Evolutionary conservation across 805 yeast species (phyloP).

Genomic region (Kluyveromyces aestuarii): DNA sequence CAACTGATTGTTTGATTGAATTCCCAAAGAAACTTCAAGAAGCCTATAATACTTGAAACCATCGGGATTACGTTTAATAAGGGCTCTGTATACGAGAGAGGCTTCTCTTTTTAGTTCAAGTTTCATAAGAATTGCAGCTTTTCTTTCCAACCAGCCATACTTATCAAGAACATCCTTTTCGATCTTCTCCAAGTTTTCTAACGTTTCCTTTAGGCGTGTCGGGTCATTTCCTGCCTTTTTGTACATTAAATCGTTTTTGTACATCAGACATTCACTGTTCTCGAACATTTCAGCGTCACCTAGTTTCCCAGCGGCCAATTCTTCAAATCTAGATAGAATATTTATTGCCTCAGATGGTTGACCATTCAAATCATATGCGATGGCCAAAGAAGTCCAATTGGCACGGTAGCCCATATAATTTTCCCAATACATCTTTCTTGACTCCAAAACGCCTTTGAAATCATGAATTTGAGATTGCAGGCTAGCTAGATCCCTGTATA

Average conservation of each 20-base stretch:
- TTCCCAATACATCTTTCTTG: constrained; percentile 63
- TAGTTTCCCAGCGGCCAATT: constrained; percentile 56
- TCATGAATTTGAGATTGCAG: constrained; percentile 77
- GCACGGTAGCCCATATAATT: constrained; percentile 75
- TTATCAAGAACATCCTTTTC: constrained; percentile 48
- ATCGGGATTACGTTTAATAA: constrained; percentile 83
- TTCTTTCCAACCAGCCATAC: constrained; percentile 51
- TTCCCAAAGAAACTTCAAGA: constrained; percentile 56
- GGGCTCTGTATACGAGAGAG: constrained; percentile 51
- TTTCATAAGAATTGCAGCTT: constrained; percentile 53
- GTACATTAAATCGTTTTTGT: constrained; percentile 57
- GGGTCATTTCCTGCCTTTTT: constrained; percentile 45
- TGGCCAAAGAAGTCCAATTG: constrained; percentile 82
- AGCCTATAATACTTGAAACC: constrained; percentile 52
- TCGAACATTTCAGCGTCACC: constrained; percentile 63
- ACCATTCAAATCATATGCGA: constrained; percentile 70
- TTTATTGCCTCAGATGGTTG: constrained; percentile 61
- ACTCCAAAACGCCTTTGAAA: constrained; percentile 47
- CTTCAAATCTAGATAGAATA: constrained; percentile 69
- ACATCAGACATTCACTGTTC: constrained; percentile 70
- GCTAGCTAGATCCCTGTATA: constrained; percentile 72
- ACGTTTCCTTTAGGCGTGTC: constrained; percentile 44
- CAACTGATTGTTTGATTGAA: constrained; percentile 35
- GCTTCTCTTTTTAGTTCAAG: constrained; percentile 57
- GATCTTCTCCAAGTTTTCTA: constrained; percentile 49